Evolutionary conservation across 129 eudicot species (phyloP), one percentile per base, ranked within the genome.

Genomic region (Smallanthus sonchifolius): DNA sequence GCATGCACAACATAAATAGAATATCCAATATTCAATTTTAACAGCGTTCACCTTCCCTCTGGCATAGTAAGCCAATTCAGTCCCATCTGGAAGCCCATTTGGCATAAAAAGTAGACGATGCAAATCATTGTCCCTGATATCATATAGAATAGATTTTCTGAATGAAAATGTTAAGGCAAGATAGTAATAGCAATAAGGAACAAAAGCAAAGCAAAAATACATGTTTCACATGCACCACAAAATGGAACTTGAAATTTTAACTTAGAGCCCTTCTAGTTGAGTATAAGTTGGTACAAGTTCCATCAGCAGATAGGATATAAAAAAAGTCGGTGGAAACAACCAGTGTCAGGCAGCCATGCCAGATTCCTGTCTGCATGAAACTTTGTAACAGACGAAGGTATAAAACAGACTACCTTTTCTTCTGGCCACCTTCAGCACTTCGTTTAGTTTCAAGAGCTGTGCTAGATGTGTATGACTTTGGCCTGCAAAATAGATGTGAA

Each of bases 31-130:
- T 36, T 51, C 11, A 36, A 24, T 13, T 15, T 59, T 44, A 67
- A 55, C 56, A 67, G 69, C 43, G 70, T 17, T 79, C 56, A 94
- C 98, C 97, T 94, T 80, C 76, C 99, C 99, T 78, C 84, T 91
- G 37, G 93, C 82, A 78, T 87, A 90, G 71, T 94, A 94, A 75
- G 93, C 97, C 82, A 94, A 72, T 42, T 85, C 84, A 69, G 97
- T 92, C 73, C 99, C 97, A 85, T 94, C 96, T 9, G 94, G 97
- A 69, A 94, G 93, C 71, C 99, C 99, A 64, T 86, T 85, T 35
- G 97, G 96, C 97, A 86, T 79, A 67, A 94, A 94, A 51, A 94
- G 96, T 39, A 91, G 62, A 34, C 89, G 83, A 67, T 94, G 98
- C 73, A 94, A 77, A 81, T 94, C 98, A 80, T 90, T 90, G 76